Evolutionary conservation across 805 yeast genomes (phyloP).

Genomic region (Candida cerambycidarum): DNA sequence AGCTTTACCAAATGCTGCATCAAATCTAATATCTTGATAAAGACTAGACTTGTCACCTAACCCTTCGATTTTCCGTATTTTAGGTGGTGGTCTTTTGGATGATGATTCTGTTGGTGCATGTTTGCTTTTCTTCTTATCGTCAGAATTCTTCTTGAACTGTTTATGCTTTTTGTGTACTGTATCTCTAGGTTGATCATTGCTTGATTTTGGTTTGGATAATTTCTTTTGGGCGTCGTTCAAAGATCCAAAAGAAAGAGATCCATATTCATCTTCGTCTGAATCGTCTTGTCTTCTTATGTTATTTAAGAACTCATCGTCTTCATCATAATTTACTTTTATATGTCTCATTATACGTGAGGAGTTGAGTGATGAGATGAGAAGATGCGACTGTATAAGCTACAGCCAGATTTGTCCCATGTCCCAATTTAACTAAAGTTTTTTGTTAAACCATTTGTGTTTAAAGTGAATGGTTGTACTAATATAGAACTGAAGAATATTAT

Average conservation of each 20-base stretch:
- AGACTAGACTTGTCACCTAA: conserved; percentile 45
- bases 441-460: too few relatives aligned
- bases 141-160: conserved; percentile 11
- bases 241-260: conserved; percentile 63
- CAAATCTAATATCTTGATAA: conserved; percentile 85
- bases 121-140: conserved; percentile 46
- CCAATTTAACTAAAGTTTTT: too few relatives aligned
- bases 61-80: conserved; percentile 75
- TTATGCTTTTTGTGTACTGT: background rate
- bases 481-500: too few relatives aligned
- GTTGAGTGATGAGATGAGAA: background rate
- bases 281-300: conserved; percentile 1
- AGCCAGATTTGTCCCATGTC: too few relatives aligned
- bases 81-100: conserved; percentile 67
- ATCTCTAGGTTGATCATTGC: background rate
- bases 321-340: conserved; percentile 1
- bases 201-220: conserved; percentile 19
- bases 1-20: conserved; percentile 83
- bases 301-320: conserved; percentile 12
- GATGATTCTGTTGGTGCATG: conserved; percentile 88
- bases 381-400: background rate
- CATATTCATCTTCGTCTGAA: conserved; percentile 45
- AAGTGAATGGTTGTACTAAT: too few relatives aligned
- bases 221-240: conserved; percentile 59
- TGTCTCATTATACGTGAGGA: conserved; percentile 6